Evolutionary conservation across 1,139 yeast genomes (phyloP), one percentile per base, ranked within the genome.

Genomic region (Kurtzmaniella quercitrusa): DNA sequence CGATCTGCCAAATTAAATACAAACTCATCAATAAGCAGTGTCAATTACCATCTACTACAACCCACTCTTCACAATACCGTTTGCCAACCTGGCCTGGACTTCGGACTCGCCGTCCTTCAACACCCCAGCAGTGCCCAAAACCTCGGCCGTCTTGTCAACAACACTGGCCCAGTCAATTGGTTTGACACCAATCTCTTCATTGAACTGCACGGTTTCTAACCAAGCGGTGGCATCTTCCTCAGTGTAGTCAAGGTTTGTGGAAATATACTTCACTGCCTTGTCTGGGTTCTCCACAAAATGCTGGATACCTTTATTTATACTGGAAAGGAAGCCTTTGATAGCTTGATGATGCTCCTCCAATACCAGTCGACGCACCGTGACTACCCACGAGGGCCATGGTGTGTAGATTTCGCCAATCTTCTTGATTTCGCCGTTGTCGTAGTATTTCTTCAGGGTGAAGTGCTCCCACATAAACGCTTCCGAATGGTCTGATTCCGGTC

Each of bases 391-490:
- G 8, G 97, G 93, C 97, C 97, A 90, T 9, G 97, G 97, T 0
- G 97, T 90, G 63, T 85, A 86, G 44, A 90, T 88, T 53, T 85
- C 88, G 10, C 96, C 97, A 49, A 90, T 81, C 54, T 78, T 73
- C 62, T 85, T 87, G 65, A 90, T 82, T 56, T 89, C 96, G 14
- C 79, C 75, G 46, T 67, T 75, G 57, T 88, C 96, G 59, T 86
- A 88, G 66, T 87, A 90, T 60, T 79, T 82, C 58, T 89, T 90
- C 39, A 91, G 80, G 5, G 97, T 90, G 68, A 89, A 90, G 60
- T 86, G 79, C 57, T 90, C 97, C 97, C 97, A 90, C 95, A 90
- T 86, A 63, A 90, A 90, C 1, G 94, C 95, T 59, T 90, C 97
- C 40, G 85, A 73, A 18, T 71, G 62, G 3, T 46, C 48, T 18